These are phyloP conservation scores for Acarospora socialis DNA, from an alignment of 2,329 filamentous ascomycete genomes.

Conservation along the genomic window DNA sequence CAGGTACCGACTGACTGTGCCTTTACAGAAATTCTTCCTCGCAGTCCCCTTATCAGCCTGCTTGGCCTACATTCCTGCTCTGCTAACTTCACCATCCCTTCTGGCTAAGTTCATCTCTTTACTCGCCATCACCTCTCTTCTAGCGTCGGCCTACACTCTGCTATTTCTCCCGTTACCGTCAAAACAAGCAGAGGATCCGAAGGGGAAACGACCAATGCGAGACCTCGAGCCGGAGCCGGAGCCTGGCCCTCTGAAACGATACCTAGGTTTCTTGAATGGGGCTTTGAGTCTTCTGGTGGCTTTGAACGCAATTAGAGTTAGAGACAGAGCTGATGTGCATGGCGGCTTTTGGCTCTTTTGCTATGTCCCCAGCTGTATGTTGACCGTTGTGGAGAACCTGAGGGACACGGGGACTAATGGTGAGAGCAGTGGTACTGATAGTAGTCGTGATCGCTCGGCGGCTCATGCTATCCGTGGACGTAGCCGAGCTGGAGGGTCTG, in stretches of 20 bases:
- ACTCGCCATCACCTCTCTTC: conserved; percentile 23
- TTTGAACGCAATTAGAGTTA: conserved; percentile 17
- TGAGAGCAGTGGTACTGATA: conserved; percentile 9
- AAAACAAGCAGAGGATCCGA: conserved; percentile 14
- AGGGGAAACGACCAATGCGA: conserved; percentile 19
- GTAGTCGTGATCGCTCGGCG: conserved; percentile 5
- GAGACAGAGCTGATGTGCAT: conserved; percentile 10
- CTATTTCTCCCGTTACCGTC: conserved; percentile 19
- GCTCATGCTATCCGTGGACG: conserved; percentile 10
- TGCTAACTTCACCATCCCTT: conserved; percentile 18
- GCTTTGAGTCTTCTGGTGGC: conserved; percentile 20
- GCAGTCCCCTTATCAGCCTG: conserved; percentile 22
- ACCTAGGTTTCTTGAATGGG: conserved; percentile 19
- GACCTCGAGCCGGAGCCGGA: conserved; percentile 12
- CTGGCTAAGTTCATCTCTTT: conserved; percentile 16
- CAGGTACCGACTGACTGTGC: conserved; percentile 2
- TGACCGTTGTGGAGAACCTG: not conserved
- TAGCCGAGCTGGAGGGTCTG: conserved; percentile 10
- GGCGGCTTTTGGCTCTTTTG: conserved; percentile 19
- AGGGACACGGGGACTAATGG: not conserved
- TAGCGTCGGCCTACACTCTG: conserved; percentile 26
- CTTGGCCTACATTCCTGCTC: conserved; percentile 20
- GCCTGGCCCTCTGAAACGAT: conserved; percentile 15
- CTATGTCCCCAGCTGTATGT: conserved; percentile 10
- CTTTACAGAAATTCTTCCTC: conserved; percentile 21